Percentiles rank a stretch among this genome's conserved stretches.
Evolutionary conservation across 139 green algal species (phyloP).

Genomic region (Chlamydomonas sphaeroides): DNA sequence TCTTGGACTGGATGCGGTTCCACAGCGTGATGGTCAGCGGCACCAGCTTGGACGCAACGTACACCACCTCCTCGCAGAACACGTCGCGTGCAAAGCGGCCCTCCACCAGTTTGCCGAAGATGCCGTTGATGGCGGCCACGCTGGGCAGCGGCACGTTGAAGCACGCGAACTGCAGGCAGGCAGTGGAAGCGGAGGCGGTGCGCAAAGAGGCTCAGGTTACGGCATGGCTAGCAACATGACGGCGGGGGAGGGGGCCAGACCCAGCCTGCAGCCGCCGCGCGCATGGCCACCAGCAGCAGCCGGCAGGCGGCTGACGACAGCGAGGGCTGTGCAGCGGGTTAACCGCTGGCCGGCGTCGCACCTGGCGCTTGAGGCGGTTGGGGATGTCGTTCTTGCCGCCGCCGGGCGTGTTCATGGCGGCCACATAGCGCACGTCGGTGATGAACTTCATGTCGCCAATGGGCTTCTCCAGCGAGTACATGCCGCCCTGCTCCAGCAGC

Average conservation of each 20-base stretch:
- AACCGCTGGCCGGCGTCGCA: too few species aligned
- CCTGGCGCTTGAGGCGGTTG: constrained; percentile 91
- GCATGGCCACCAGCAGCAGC: too few species aligned
- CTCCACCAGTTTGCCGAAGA: constrained; percentile 90
- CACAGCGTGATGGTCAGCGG: constrained; percentile 87
- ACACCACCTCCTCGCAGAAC: constrained; percentile 70
- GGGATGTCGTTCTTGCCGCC: constrained; percentile 95
- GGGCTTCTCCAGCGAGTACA: constrained; percentile 96
- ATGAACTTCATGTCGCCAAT: constrained; percentile 97
- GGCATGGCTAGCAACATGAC: too few species aligned
- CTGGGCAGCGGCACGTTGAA: constrained; percentile 91
- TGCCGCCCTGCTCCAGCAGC: constrained; percentile 92
- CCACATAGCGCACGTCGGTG: constrained; percentile 86
- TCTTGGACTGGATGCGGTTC: constrained; percentile 78
- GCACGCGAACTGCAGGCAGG: constrained; percentile 83
- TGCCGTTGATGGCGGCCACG: constrained; percentile 86
- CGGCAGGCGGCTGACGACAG: too few species aligned
- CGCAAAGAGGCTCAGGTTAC: too few species aligned
- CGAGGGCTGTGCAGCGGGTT: too few species aligned
- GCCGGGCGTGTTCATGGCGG: constrained; percentile 89
- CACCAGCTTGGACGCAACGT: constrained; percentile 81
- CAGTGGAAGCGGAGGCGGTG: neutral
- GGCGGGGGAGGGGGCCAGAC: neutral
- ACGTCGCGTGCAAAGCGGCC: constrained; percentile 70
- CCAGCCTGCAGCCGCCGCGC: too few species aligned